Conservation (phyloP, 2,329 filamentous ascomycete genomes). For the Diaporthe vexans region DNA sequence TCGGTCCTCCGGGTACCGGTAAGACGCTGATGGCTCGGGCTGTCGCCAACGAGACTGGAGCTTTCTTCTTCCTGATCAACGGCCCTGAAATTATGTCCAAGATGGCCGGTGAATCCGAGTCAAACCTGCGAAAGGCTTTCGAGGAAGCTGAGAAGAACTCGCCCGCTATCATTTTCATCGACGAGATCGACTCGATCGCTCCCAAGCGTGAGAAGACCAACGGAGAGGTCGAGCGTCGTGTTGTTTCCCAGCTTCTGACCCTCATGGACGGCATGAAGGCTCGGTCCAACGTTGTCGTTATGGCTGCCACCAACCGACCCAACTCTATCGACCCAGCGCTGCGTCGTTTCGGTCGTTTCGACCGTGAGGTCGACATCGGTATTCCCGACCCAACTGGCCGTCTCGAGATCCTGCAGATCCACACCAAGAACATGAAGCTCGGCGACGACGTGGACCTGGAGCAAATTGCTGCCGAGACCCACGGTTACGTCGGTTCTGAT, state of each 20-base stretch:
- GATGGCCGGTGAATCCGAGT: conserved; percentile 99
- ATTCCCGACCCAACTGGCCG: conserved; percentile 98
- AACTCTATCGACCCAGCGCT: conserved; percentile 99
- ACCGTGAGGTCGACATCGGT: conserved; percentile 98
- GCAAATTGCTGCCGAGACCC: conserved; percentile 96
- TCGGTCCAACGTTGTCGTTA: conserved; percentile 97
- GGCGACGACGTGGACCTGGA: conserved; percentile 96
- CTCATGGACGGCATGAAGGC: conserved; percentile 99
- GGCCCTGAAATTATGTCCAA: conserved; percentile 99
- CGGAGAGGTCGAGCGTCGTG: conserved; percentile 97
- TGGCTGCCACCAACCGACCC: conserved; percentile 98
- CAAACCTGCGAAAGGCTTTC: conserved; percentile 98
- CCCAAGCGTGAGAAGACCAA: conserved; percentile 99
- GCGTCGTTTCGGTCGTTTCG: conserved; percentile 97
- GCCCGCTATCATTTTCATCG: conserved; percentile 99
- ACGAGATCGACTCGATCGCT: conserved; percentile 99
- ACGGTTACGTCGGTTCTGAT: conserved; percentile 99
- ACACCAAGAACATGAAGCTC: conserved; percentile 99
- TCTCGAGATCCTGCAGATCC: conserved; percentile 98
- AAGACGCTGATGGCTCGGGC: conserved; percentile 99
- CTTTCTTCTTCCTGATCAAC: conserved; percentile 99
- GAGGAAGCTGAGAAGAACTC: conserved; percentile 99
- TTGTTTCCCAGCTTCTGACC: conserved; percentile 94
- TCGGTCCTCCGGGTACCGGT: conserved; percentile 97
- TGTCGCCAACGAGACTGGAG: conserved; percentile 98